Percentiles rank a stretch among this genome's conserved stretches.
phyloP scores from a whole-genome alignment of 306 rosid genomes.

The Trifolium subterraneum region DNA sequence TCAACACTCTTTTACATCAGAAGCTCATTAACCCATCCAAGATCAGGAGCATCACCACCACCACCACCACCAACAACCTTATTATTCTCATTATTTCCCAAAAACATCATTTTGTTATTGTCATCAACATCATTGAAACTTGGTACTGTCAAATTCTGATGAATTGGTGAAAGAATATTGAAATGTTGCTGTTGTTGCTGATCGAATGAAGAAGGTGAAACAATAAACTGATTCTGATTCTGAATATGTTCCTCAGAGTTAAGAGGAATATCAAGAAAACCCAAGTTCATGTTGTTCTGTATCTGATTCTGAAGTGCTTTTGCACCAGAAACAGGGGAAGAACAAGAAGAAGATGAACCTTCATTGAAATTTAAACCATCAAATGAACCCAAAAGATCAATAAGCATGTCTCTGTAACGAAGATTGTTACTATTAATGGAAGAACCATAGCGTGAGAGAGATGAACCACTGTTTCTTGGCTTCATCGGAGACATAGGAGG shows the following conservation, averaged over 20 bases:
- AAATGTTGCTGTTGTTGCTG: slow-evolving; percentile 62
- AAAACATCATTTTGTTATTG: slow-evolving; percentile 8
- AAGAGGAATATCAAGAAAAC: slow-evolving; percentile 64
- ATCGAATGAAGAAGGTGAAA: slow-evolving; percentile 34
- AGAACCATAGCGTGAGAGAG: slow-evolving; percentile 51
- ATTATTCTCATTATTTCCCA: slow-evolving; percentile 30
- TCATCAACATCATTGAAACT: neutral
- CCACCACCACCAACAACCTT: slow-evolving; percentile 35
- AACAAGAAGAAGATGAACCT: slow-evolving; percentile 37
- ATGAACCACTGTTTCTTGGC: slow-evolving; percentile 40
- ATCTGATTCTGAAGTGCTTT: slow-evolving; percentile 18
- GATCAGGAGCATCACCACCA: slow-evolving; percentile 60
- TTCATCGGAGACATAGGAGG: slow-evolving; percentile 69
- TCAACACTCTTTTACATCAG: slow-evolving; percentile 60
- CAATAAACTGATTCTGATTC: slow-evolving; percentile 54
- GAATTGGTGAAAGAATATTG: slow-evolving; percentile 53
- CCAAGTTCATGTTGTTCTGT: neutral
- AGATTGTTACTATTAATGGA: slow-evolving; percentile 32
- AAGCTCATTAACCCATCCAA: slow-evolving; percentile 91
- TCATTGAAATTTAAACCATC: slow-evolving; percentile 69
- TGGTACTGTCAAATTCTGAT: slow-evolving; percentile 24
- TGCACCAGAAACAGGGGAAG: neutral
- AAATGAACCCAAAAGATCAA: slow-evolving; percentile 72
- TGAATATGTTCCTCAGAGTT: slow-evolving; percentile 41
- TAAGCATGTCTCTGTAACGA: slow-evolving; percentile 55